A percentile compares a stretch with the other conserved stretches of the same genome.
phyloP scores from a whole-genome alignment of 768 basidiomycete genomes.

The Trametes meyenii region DNA sequence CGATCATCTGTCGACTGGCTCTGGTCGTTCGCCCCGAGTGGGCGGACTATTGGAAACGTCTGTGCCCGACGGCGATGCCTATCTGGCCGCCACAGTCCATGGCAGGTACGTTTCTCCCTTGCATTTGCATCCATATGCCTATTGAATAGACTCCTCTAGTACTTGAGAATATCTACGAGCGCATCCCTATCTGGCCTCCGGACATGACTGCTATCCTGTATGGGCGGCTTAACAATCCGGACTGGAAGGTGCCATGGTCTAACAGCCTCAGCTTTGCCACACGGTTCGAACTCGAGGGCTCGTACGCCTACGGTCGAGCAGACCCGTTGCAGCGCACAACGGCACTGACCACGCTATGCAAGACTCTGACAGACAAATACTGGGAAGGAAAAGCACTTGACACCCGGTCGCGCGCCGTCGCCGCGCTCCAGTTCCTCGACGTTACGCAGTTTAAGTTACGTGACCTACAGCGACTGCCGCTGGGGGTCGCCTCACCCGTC shows the following conservation, averaged over 20 bases:
- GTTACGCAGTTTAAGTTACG: slow-evolving; percentile 46
- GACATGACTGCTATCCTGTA: slow-evolving; percentile 72
- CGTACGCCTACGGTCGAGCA: slow-evolving; percentile 62
- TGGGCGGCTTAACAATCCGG: slow-evolving; percentile 59
- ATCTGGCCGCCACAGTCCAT: slow-evolving; percentile 58
- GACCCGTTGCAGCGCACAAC: slow-evolving; percentile 57
- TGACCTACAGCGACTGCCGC: slow-evolving; percentile 58
- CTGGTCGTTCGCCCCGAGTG: slow-evolving; percentile 76
- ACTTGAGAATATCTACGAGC: slow-evolving; percentile 59
- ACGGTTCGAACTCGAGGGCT: slow-evolving; percentile 50
- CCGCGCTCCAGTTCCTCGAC: slow-evolving; percentile 61
- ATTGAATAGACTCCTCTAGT: slow-evolving; percentile 12
- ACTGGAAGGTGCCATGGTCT: slow-evolving; percentile 59
- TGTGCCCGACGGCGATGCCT: slow-evolving; percentile 64
- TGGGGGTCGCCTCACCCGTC: slow-evolving; percentile 77
- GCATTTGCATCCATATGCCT: not conserved
- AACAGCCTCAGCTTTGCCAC: slow-evolving; percentile 46
- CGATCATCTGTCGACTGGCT: slow-evolving; percentile 65
- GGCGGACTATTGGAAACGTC: slow-evolving; percentile 91
- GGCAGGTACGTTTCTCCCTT: slow-evolving; percentile 37
- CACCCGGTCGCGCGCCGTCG: slow-evolving; percentile 67
- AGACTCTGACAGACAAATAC: slow-evolving; percentile 54
- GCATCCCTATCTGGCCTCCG: slow-evolving; percentile 76
- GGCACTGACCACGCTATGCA: slow-evolving; percentile 58
- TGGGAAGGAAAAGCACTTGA: slow-evolving; percentile 41